A percentile compares a stretch with the other conserved stretches of the same genome.
phyloP scores from a whole-genome alignment of 805 yeast species.

The Cyberlindnera bimundalis region DNA sequence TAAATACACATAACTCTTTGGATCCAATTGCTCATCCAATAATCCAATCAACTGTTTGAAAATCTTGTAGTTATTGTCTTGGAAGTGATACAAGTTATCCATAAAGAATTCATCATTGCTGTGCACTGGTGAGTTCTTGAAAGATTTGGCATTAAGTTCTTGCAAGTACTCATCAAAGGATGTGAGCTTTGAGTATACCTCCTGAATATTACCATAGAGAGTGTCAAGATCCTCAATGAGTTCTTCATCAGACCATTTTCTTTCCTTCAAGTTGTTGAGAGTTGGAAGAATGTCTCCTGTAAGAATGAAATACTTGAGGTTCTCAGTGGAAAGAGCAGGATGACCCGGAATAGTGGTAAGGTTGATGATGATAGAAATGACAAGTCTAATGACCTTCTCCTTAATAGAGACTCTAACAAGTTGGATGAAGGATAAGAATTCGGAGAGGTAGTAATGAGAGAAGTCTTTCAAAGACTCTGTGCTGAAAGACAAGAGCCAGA shows the following conservation, averaged over 20 bases:
- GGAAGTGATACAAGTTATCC: slow-evolving; percentile 73
- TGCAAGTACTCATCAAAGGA: slow-evolving; percentile 89
- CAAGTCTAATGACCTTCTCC: slow-evolving; percentile 83
- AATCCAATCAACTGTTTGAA: slow-evolving; percentile 58
- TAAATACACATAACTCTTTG: slow-evolving; percentile 51
- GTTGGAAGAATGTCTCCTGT: slow-evolving; percentile 73
- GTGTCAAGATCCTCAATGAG: slow-evolving; percentile 65
- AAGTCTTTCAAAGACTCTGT: slow-evolving; percentile 45
- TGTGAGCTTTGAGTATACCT: slow-evolving; percentile 73
- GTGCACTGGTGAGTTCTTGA: slow-evolving; percentile 93
- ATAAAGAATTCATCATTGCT: slow-evolving; percentile 85
- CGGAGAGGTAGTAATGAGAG: slow-evolving; percentile 50
- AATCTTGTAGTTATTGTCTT: slow-evolving; percentile 70
- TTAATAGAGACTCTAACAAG: slow-evolving; percentile 81
- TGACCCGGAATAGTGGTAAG: slow-evolving; percentile 40
- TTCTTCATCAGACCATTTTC: slow-evolving; percentile 96
- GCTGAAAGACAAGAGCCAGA: slow-evolving; percentile 86
- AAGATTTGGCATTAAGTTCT: slow-evolving; percentile 73
- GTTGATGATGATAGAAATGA: slow-evolving; percentile 71
- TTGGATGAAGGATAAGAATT: slow-evolving; percentile 40
- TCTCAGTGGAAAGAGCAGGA: slow-evolving; percentile 37
- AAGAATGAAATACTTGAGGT: slow-evolving; percentile 63
- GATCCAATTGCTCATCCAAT: slow-evolving; percentile 39
- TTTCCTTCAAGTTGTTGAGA: slow-evolving; percentile 64
- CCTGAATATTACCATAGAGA: slow-evolving; percentile 59